Percentiles rank a stretch among this genome's conserved stretches.
Conservation (phyloP, 495 filamentous ascomycete species). For the Neurospora sp. region DNA sequence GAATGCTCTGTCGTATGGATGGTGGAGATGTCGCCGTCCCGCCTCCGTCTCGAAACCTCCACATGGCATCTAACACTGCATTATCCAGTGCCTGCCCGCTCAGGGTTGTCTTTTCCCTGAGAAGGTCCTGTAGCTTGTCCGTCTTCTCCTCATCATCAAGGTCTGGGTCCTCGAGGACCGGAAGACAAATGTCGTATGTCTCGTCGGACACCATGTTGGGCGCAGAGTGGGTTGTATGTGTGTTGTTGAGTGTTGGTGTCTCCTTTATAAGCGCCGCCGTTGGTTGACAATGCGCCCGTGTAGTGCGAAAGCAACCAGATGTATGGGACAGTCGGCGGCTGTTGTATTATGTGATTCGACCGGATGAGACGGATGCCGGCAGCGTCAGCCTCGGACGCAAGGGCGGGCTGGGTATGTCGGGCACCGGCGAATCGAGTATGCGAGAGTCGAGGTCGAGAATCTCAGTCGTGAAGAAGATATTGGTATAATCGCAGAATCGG, state of each 20-base stretch:
- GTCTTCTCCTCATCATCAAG: constrained; percentile 93
- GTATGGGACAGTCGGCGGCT: background rate
- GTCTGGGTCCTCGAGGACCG: constrained; percentile 69
- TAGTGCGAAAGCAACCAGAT: background rate
- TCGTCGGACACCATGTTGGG: constrained; percentile 79
- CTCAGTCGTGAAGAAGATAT: background rate
- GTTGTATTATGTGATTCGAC: background rate
- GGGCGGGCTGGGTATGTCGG: background rate
- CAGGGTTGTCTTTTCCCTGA: constrained; percentile 68
- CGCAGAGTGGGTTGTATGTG: background rate
- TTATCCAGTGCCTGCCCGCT: constrained; percentile 77
- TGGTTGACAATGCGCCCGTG: constrained; percentile 6
- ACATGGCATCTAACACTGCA: constrained; percentile 80
- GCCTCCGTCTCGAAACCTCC: constrained; percentile 75
- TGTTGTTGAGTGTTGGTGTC: background rate
- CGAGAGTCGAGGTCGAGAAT: background rate
- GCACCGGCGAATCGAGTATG: background rate
- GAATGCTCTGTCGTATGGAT: constrained; percentile 71
- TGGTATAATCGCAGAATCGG: background rate
- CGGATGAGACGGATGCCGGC: background rate
- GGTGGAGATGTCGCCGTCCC: constrained; percentile 72
- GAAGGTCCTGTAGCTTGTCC: constrained; percentile 79
- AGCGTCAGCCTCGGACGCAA: background rate
- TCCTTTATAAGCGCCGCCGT: background rate
- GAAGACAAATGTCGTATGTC: constrained; percentile 81